These are phyloP conservation scores for Fusarium sp. DNA, from an alignment of 2,329 filamentous ascomycete species.

Conservation along the genomic window DNA sequence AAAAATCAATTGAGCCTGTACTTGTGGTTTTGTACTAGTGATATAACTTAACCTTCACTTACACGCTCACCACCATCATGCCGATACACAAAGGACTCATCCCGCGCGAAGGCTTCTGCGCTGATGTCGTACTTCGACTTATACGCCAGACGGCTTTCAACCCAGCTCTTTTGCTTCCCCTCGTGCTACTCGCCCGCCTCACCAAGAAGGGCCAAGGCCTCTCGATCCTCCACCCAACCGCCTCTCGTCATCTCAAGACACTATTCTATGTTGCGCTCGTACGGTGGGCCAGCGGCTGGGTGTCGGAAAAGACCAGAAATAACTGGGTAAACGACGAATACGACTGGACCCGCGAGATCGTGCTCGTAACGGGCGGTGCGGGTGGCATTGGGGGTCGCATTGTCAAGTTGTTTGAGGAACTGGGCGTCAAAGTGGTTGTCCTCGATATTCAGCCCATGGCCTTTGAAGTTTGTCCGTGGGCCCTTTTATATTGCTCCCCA, in stretches of 20 bases:
- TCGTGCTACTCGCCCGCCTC: slow-evolving; percentile 74
- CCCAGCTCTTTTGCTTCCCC: slow-evolving; percentile 73
- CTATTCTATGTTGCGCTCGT: slow-evolving; percentile 53
- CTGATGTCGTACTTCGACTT: slow-evolving; percentile 71
- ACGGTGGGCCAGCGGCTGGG: slow-evolving; percentile 50
- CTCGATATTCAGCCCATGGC: slow-evolving; percentile 77
- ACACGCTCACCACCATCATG: slow-evolving; percentile 44
- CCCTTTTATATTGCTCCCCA: slow-evolving; percentile 1
- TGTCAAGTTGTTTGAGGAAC: slow-evolving; percentile 75
- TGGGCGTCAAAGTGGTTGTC: slow-evolving; percentile 77
- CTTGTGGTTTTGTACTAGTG: background rate
- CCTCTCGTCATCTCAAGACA: slow-evolving; percentile 63
- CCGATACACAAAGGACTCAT: slow-evolving; percentile 66
- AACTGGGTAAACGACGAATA: slow-evolving; percentile 62
- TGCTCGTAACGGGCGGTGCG: slow-evolving; percentile 81
- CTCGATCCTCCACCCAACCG: slow-evolving; percentile 65
- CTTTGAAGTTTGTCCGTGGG: slow-evolving; percentile 63
- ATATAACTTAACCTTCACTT: slow-evolving; percentile 13
- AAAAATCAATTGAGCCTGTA: background rate
- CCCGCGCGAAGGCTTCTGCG: slow-evolving; percentile 71
- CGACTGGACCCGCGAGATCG: slow-evolving; percentile 78
- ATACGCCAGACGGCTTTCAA: slow-evolving; percentile 75
- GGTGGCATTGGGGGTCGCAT: slow-evolving; percentile 80
- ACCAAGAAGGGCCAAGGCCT: slow-evolving; percentile 73
- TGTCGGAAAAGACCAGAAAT: slow-evolving; percentile 54